phyloP scores from a whole-genome alignment of 768 basidiomycete genomes.

The Fomitopsis pulvina region DNA sequence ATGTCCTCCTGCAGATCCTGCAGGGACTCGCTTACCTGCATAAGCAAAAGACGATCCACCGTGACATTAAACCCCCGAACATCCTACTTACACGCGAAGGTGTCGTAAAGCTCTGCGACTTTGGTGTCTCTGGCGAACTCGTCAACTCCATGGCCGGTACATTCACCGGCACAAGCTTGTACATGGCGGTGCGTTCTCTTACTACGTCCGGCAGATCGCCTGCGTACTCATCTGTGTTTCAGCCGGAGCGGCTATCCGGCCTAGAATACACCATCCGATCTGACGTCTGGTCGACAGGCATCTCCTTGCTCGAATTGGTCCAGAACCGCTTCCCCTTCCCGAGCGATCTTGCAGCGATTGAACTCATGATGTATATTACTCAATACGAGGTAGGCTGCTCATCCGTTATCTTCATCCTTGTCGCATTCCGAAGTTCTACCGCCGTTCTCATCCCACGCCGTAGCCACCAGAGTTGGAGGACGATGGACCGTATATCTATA shows the following conservation, averaged over 20 bases:
- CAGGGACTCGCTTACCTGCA: constrained; percentile 94
- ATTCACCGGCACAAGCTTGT: constrained; percentile 95
- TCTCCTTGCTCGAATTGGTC: constrained; percentile 89
- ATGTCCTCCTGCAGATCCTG: constrained; percentile 46
- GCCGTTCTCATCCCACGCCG: constrained; percentile 12
- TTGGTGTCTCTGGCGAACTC: constrained; percentile 95
- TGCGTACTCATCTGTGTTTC: constrained; percentile 9
- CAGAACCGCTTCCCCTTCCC: constrained; percentile 96
- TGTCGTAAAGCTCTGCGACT: constrained; percentile 88
- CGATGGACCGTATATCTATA: constrained; percentile 62
- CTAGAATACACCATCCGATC: constrained; percentile 90
- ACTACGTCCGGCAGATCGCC: background rate
- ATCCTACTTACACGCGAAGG: constrained; percentile 87
- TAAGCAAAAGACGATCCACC: constrained; percentile 85
- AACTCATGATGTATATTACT: constrained; percentile 87
- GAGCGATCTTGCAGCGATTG: constrained; percentile 86
- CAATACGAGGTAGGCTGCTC: constrained; percentile 54
- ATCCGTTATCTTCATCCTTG: constrained; percentile 3
- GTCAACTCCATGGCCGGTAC: constrained; percentile 89
- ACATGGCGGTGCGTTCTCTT: constrained; percentile 84
- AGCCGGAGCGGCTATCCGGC: constrained; percentile 95
- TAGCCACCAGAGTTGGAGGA: constrained; percentile 83
- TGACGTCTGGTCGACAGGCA: constrained; percentile 97
- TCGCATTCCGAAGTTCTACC: constrained; percentile 8
- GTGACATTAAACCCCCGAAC: constrained; percentile 94